Evolutionary conservation across 2,329 filamentous ascomycete genomes (phyloP).

Genomic region (Cytospora piceae): DNA sequence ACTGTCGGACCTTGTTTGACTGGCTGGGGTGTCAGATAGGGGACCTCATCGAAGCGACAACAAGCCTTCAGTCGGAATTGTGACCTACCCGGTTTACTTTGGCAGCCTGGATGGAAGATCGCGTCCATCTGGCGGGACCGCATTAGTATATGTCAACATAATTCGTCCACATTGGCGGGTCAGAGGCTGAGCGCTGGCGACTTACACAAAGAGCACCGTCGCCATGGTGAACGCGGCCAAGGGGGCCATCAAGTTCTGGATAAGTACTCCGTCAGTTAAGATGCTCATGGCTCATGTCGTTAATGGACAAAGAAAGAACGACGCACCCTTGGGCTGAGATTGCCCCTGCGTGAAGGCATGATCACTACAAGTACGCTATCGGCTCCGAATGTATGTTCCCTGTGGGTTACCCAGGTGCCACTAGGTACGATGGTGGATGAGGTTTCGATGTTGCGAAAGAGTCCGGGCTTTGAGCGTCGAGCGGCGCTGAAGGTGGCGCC

Average conservation of each 20-base stretch:
- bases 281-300: background rate
- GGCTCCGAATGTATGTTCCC: background rate
- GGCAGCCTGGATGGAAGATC: conserved; percentile 29
- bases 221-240: conserved; percentile 31
- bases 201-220: conserved; percentile 26
- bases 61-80: no score
- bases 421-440: no score
- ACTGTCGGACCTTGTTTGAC: conserved; percentile 24
- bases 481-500: background rate
- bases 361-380: background rate
- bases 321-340: conserved; percentile 24
- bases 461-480: background rate
- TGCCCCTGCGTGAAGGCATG: conserved; percentile 27
- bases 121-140: conserved; percentile 19
- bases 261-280: background rate
- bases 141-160: background rate
- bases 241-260: conserved; percentile 28
- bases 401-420: background rate
- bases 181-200: background rate
- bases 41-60: background rate
- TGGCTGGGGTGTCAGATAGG: conserved; percentile 2
- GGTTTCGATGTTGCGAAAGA: background rate
- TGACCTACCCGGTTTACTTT: conserved; percentile 29
- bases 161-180: background rate
- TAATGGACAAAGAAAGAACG: background rate